These are phyloP conservation scores for Larix kaempferi DNA, from an alignment of 75 land plant genomes.

Conservation along the genomic window DNA sequence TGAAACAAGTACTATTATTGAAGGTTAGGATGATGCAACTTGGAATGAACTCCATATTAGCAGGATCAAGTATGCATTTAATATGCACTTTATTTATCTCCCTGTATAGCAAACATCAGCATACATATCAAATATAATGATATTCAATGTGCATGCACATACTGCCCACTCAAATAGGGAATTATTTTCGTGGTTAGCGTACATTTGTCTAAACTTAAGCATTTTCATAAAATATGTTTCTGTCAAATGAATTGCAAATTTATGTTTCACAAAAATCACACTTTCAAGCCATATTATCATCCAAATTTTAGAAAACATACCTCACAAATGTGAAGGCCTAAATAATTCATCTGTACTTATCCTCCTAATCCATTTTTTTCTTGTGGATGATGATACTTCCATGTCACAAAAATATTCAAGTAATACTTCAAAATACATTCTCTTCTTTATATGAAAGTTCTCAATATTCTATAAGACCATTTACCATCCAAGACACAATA, in stretches of 20 bases:
- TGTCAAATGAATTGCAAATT: not conserved
- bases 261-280: not conserved
- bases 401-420: slow-evolving; percentile 51
- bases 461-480: too few relatives aligned
- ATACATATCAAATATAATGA: not conserved
- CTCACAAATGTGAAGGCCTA: slow-evolving; percentile 83
- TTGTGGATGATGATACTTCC: slow-evolving; percentile 59
- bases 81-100: slow-evolving; percentile 74
- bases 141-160: not conserved
- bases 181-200: not conserved
- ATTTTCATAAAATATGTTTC: not conserved
- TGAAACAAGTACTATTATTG: too few relatives aligned
- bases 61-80: slow-evolving; percentile 86
- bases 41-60: slow-evolving; percentile 69
- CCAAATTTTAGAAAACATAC: slow-evolving; percentile 22
- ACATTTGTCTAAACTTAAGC: not conserved
- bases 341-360: slow-evolving; percentile 46
- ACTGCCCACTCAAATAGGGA: not conserved
- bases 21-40: too few relatives aligned
- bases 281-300: not conserved
- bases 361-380: slow-evolving; percentile 22
- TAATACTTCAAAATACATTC: slow-evolving; percentile 32
- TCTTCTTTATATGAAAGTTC: not conserved
- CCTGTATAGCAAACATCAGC: slow-evolving; percentile 30
- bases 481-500: too few relatives aligned